A percentile compares a stretch with the other conserved stretches of the same genome.
Conservation (phyloP, 2,329 filamentous ascomycete genomes). For the Microthyrium microscopicum region DNA sequence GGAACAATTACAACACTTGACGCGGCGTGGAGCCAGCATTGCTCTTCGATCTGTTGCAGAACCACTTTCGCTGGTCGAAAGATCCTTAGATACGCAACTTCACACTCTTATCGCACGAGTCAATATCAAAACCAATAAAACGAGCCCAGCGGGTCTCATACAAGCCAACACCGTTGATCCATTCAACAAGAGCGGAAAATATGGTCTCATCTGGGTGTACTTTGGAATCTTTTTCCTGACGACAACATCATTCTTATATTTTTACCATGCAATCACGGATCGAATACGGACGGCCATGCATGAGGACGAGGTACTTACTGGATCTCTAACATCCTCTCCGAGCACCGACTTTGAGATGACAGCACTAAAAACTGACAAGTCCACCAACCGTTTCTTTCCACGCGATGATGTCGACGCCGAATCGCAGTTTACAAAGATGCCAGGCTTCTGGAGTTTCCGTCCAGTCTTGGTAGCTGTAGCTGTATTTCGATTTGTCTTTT, state of each 20-base stretch:
- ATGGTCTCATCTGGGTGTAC: constrained; percentile 76
- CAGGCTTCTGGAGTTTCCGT: constrained; percentile 45
- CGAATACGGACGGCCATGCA: constrained; percentile 80
- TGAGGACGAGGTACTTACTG: constrained; percentile 61
- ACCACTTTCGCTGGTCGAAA: background rate
- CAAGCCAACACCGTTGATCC: constrained; percentile 50
- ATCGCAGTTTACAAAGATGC: constrained; percentile 42
- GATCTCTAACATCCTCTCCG: constrained; percentile 39
- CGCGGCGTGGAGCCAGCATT: too few species aligned
- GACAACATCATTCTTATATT: constrained; percentile 49
- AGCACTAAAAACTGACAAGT: constrained; percentile 42
- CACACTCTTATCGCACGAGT: constrained; percentile 23
- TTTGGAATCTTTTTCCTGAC: constrained; percentile 60
- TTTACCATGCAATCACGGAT: constrained; percentile 85
- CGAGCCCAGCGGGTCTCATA: constrained; percentile 36
- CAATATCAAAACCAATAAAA: constrained; percentile 37
- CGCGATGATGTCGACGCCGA: constrained; percentile 28
- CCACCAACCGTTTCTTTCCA: constrained; percentile 60
- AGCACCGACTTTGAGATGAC: constrained; percentile 45
- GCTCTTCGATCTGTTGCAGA: too few species aligned
- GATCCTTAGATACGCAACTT: background rate
- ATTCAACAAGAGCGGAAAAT: constrained; percentile 69
- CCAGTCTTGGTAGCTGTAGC: constrained; percentile 65
- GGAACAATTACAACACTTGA: too few species aligned
- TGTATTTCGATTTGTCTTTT: constrained; percentile 77